Conservation (phyloP, 768 basidiomycete species). For the Leucocoprinus sp. region DNA sequence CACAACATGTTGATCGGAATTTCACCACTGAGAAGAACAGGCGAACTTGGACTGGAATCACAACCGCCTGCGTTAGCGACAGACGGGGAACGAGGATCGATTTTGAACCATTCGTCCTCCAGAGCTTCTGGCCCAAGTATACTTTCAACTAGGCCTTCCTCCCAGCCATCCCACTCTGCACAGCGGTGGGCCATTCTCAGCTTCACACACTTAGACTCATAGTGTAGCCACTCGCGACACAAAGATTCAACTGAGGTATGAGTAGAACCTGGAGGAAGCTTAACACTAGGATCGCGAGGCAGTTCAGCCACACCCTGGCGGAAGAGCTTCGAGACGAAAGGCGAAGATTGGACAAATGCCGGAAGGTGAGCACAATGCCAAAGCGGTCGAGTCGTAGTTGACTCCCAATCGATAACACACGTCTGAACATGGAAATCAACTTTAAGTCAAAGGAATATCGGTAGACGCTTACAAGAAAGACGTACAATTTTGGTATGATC, state of each 20-base stretch:
- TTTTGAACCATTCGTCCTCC: slow-evolving; percentile 64
- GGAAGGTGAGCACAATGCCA: slow-evolving; percentile 84
- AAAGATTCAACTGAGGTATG: slow-evolving; percentile 25
- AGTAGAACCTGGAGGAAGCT: slow-evolving; percentile 14
- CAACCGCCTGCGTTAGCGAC: slow-evolving; percentile 10
- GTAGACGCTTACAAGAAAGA: slow-evolving; percentile 14
- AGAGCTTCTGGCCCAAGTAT: slow-evolving; percentile 67
- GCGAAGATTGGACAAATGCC: slow-evolving; percentile 69
- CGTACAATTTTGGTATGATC: slow-evolving; percentile 68
- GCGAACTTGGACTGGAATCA: slow-evolving; percentile 16
- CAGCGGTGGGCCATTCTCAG: slow-evolving; percentile 74
- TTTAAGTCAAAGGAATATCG: background rate
- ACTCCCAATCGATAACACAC: slow-evolving; percentile 87
- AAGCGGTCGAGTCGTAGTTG: slow-evolving; percentile 78
- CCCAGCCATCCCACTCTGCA: slow-evolving; percentile 88
- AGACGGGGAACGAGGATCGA: slow-evolving; percentile 1
- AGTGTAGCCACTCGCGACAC: slow-evolving; percentile 66
- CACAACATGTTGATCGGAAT: background rate
- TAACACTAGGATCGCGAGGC: slow-evolving; percentile 21
- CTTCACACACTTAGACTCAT: slow-evolving; percentile 56
- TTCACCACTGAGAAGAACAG: slow-evolving; percentile 11
- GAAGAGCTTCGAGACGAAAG: slow-evolving; percentile 66
- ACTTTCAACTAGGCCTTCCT: slow-evolving; percentile 71
- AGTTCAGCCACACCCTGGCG: slow-evolving; percentile 53
- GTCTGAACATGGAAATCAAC: slow-evolving; percentile 38